Percentiles rank a stretch among this genome's conserved stretches.
These are phyloP conservation scores for Dispira simplex DNA, from an alignment of 192 early-diverging fungal species.

Conservation along the genomic window DNA sequence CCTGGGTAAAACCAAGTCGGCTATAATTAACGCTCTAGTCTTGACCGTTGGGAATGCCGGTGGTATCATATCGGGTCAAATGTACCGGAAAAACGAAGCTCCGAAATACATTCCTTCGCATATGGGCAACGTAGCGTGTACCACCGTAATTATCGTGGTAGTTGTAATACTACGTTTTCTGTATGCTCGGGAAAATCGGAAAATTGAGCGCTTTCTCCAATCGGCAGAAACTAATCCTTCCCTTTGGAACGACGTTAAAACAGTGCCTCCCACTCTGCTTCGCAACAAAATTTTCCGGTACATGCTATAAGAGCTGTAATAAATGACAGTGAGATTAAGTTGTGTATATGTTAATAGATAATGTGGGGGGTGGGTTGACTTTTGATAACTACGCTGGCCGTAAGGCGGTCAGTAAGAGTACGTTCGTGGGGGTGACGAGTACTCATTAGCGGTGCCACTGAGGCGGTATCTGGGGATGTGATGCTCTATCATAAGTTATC, in stretches of 20 bases:
- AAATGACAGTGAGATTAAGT: no score
- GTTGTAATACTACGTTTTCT: neutral
- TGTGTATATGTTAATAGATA: no score
- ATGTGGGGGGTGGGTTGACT: no score
- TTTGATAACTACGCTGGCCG: no score
- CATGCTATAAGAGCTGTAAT: neutral
- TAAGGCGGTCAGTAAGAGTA: no score
- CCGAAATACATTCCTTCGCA: neutral
- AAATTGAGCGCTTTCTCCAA: neutral
- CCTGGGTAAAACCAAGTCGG: neutral
- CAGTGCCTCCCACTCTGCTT: neutral
- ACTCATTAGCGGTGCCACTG: no score
- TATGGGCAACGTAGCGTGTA: neutral
- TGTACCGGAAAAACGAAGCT: conserved; percentile 4
- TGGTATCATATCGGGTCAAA: conserved; percentile 10
- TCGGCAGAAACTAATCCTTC: neutral
- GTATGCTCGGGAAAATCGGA: neutral
- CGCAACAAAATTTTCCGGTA: neutral
- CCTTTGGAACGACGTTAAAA: neutral
- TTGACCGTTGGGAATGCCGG: conserved; percentile 6
- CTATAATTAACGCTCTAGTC: neutral
- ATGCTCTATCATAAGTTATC: no score
- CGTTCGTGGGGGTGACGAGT: no score
- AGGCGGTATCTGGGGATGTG: no score
- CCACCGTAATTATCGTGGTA: neutral